Evolutionary conservation across 371 early-diverging fungal species (phyloP).

Genomic region (Haplosporangium sp.): DNA sequence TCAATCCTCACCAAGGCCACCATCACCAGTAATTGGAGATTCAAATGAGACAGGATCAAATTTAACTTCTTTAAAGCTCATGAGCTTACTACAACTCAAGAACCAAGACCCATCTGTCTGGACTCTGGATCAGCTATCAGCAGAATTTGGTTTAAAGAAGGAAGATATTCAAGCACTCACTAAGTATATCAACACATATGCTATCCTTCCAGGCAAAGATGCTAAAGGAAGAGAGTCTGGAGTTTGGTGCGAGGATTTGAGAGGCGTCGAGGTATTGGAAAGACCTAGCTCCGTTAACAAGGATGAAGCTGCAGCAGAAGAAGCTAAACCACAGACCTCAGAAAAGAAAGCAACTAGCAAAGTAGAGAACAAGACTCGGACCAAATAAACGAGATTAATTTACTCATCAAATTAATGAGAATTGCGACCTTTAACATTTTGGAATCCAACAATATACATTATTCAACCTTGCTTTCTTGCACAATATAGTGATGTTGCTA

Average conservation of each 20-base stretch:
- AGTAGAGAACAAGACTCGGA: background rate
- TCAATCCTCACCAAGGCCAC: slow-evolving; percentile 12
- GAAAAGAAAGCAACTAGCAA: background rate
- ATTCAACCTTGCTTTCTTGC: too few species aligned
- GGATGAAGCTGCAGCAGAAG: slow-evolving; percentile 19
- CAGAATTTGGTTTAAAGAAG: slow-evolving; percentile 29
- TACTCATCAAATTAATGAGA: background rate
- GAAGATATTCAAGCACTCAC: slow-evolving; percentile 33
- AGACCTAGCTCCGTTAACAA: slow-evolving; percentile 31
- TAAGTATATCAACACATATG: slow-evolving; percentile 51
- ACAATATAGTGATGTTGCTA: too few species aligned
- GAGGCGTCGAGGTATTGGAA: slow-evolving; percentile 38
- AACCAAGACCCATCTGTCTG: slow-evolving; percentile 49
- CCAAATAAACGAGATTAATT: background rate
- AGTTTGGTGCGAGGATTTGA: slow-evolving; percentile 55
- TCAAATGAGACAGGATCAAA: background rate
- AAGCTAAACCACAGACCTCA: slow-evolving; percentile 3
- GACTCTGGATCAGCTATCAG: slow-evolving; percentile 27
- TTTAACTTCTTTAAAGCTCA: slow-evolving; percentile 44
- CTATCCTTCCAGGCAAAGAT: slow-evolving; percentile 52
- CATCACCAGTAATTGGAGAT: background rate
- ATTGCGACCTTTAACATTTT: too few species aligned
- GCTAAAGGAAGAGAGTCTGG: slow-evolving; percentile 48
- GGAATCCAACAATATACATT: too few species aligned
- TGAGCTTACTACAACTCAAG: slow-evolving; percentile 41